Percentiles rank a stretch among this genome's conserved stretches.
Conservation (phyloP, 768 basidiomycete species). For the Coprinopsis sp. region DNA sequence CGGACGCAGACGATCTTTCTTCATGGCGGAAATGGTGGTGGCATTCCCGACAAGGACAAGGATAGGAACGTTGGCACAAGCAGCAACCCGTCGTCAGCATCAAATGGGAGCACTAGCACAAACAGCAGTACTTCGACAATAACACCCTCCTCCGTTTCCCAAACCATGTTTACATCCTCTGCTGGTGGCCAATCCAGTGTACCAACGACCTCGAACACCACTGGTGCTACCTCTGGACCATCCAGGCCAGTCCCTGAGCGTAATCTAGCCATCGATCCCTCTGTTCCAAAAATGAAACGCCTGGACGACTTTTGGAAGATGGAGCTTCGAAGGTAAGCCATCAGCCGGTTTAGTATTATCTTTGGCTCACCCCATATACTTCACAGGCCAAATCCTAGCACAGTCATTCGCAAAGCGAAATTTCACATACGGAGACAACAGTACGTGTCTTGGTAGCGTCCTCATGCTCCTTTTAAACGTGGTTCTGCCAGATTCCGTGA, state of each 20-base stretch:
- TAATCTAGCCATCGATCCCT: slow-evolving; percentile 17
- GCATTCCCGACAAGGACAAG: slow-evolving; percentile 9
- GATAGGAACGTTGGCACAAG: slow-evolving; percentile 3
- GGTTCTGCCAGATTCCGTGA: slow-evolving; percentile 62
- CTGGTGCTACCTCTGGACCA: slow-evolving; percentile 16
- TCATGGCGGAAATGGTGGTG: slow-evolving; percentile 75
- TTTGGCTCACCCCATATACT: slow-evolving; percentile 1
- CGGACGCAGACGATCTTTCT: slow-evolving; percentile 52
- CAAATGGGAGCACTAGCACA: too few species aligned
- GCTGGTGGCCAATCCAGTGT: too few species aligned
- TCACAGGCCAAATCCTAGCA: slow-evolving; percentile 56
- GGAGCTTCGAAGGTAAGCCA: slow-evolving; percentile 55
- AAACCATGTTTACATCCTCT: too few species aligned
- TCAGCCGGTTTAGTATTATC: background rate
- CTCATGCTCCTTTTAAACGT: slow-evolving; percentile 4
- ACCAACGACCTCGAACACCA: too few species aligned
- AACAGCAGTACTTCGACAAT: too few species aligned
- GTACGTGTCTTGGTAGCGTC: slow-evolving; percentile 34
- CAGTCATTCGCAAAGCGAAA: slow-evolving; percentile 58
- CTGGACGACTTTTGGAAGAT: slow-evolving; percentile 81
- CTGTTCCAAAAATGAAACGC: slow-evolving; percentile 38
- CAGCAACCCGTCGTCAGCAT: too few species aligned
- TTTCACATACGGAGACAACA: slow-evolving; percentile 69
- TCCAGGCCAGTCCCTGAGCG: slow-evolving; percentile 5
- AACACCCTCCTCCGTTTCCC: too few species aligned